Conservation (phyloP, 1,284 basidiomycete genomes). For the Naganishia albida region DNA sequence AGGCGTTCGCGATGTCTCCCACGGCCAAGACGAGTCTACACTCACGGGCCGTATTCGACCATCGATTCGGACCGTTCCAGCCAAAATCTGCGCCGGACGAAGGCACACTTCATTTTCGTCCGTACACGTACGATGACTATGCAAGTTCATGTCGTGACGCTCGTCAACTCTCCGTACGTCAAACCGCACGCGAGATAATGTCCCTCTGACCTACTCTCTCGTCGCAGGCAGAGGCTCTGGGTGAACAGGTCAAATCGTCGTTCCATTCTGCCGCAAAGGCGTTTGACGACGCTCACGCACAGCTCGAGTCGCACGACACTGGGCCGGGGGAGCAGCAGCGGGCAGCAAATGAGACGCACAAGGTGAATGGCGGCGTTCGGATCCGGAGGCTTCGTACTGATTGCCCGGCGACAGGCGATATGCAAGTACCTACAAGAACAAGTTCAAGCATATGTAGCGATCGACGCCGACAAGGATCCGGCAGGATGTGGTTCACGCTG, state of each 20-base stretch:
- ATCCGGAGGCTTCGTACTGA: not conserved
- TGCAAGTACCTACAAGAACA: not conserved
- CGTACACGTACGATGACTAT: constrained; percentile 1
- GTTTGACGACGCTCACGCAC: not conserved
- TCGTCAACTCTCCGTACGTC: not conserved
- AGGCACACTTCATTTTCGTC: no score
- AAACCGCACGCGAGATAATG: not conserved
- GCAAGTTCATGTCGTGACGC: not conserved
- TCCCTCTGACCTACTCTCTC: no score
- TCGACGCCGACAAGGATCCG: not conserved
- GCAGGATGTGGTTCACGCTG: not conserved
- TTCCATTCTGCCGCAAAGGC: not conserved
- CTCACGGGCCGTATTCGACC: constrained; percentile 4
- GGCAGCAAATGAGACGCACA: not conserved
- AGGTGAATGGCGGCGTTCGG: not conserved
- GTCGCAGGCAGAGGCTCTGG: not conserved
- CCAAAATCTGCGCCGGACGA: not conserved
- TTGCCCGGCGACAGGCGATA: not conserved
- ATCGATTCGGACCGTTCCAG: constrained; percentile 13
- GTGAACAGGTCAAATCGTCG: not conserved
- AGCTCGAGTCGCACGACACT: not conserved
- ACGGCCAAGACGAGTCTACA: not conserved
- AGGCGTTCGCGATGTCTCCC: not conserved
- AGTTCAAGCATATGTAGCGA: constrained; percentile 3
- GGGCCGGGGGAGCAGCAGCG: constrained; percentile 9